These are phyloP conservation scores for Primulina eburnea DNA, from an alignment of 257 asterid species.

Conservation along the genomic window DNA sequence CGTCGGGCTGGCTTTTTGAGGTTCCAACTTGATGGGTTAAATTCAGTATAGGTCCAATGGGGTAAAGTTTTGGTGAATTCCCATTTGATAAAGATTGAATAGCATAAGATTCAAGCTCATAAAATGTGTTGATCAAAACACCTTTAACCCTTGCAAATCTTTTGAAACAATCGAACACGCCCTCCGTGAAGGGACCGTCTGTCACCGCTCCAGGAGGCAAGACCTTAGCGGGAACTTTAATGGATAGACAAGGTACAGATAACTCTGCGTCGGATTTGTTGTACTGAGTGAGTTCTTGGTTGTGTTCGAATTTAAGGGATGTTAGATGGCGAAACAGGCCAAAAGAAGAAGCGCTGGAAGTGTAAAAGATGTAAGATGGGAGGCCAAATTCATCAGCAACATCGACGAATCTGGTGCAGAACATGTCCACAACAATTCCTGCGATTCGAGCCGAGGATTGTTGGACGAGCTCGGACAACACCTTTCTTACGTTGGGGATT, in stretches of 20 bases:
- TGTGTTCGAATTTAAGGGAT: no score
- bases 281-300: not conserved
- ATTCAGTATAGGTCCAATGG: slow-evolving; percentile 24
- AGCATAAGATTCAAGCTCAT: not conserved
- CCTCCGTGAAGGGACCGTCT: not conserved
- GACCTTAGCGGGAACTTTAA: not conserved
- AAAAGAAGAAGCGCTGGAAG: no score
- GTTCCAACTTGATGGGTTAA: not conserved
- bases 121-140: not conserved
- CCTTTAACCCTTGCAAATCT: not conserved
- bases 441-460: not conserved
- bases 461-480: not conserved
- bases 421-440: not conserved
- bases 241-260: not conserved
- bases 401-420: not conserved
- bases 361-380: no score
- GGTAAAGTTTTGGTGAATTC: slow-evolving; percentile 7
- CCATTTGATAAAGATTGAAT: not conserved
- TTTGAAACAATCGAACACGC: not conserved
- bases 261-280: not conserved
- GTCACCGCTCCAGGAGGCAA: slow-evolving; percentile 1
- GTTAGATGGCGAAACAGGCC: no score
- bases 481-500: not conserved
- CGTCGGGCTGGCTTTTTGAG: not conserved
- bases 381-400: no score